phyloP scores from a whole-genome alignment of 106 monocot species.

The Ottelia alismoides region DNA sequence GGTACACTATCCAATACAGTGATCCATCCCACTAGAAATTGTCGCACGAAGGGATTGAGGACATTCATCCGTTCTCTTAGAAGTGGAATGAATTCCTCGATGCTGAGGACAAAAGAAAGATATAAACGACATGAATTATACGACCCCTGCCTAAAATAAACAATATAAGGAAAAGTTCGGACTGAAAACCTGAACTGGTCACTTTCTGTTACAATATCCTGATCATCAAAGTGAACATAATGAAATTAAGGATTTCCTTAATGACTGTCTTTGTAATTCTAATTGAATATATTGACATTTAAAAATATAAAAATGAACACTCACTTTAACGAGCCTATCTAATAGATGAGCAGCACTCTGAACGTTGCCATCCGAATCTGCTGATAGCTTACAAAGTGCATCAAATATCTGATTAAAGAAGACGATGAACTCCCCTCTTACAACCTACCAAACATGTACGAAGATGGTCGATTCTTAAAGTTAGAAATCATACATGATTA shows the following conservation, averaged over 20 bases:
- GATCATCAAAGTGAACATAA: slow-evolving; percentile 10
- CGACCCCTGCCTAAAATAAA: neutral
- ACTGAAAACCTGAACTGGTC: slow-evolving; percentile 88
- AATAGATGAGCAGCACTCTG: slow-evolving; percentile 99
- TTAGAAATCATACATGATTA: neutral
- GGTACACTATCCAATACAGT: slow-evolving; percentile 97
- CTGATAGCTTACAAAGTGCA: slow-evolving; percentile 95
- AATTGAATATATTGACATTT: too few relatives aligned
- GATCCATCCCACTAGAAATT: slow-evolving; percentile 99
- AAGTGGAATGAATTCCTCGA: slow-evolving; percentile 99
- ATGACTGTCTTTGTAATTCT: neutral
- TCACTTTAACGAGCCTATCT: slow-evolving; percentile 92
- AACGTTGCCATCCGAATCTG: slow-evolving; percentile 84
- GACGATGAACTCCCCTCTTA: slow-evolving; percentile 93
- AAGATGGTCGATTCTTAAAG: neutral
- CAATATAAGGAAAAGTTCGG: neutral
- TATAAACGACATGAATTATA: slow-evolving; percentile 3
- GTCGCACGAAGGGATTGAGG: slow-evolving; percentile 86
- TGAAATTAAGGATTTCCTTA: too few relatives aligned
- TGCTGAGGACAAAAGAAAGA: too few relatives aligned
- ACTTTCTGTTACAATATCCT: slow-evolving; percentile 97
- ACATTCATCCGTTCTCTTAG: slow-evolving; percentile 98
- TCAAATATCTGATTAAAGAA: slow-evolving; percentile 99
- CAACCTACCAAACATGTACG: slow-evolving; percentile 56
- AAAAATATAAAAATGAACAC: too few relatives aligned